Percentiles rank a stretch among this genome's conserved stretches.
phyloP scores from a whole-genome alignment of 2,329 filamentous ascomycete genomes.

The Epichloe festucae region DNA sequence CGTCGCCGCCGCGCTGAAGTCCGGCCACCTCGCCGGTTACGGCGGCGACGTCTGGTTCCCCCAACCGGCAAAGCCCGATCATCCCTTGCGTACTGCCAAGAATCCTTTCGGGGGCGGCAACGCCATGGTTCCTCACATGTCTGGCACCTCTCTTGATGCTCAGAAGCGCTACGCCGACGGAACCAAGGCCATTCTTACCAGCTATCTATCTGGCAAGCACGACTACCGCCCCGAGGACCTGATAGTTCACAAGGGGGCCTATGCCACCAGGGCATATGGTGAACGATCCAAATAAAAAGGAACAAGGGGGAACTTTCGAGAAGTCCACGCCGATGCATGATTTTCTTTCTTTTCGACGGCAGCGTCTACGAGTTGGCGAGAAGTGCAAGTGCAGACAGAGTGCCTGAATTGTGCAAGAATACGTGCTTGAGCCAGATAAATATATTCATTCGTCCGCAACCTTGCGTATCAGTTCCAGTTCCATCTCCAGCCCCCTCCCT shows the following conservation, averaged over 20 bases:
- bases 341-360: no score
- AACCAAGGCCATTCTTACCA: constrained; percentile 79
- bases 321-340: not conserved
- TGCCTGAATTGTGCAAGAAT: no score
- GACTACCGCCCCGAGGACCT: constrained; percentile 87
- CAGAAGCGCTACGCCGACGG: constrained; percentile 85
- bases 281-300: constrained; percentile 40
- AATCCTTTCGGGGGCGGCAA: constrained; percentile 97
- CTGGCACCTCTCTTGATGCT: constrained; percentile 93
- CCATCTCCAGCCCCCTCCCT: no score
- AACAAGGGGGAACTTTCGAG: not conserved
- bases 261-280: constrained; percentile 89
- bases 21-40: constrained; percentile 81
- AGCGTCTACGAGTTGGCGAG: no score
- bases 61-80: constrained; percentile 87
- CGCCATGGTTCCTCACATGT: constrained; percentile 99
- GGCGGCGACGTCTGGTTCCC: constrained; percentile 93
- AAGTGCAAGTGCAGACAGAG: no score
- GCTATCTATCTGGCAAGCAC: constrained; percentile 75
- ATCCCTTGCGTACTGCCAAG: constrained; percentile 83
- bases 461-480: no score
- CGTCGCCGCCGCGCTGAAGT: constrained; percentile 84
- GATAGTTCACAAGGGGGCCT: constrained; percentile 81
- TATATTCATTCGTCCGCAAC: no score
- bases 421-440: no score